Evolutionary conservation across 2,329 filamentous ascomycete genomes (phyloP), one percentile per base, ranked within the genome.

Genomic region (Scedosporium dehoogii): DNA sequence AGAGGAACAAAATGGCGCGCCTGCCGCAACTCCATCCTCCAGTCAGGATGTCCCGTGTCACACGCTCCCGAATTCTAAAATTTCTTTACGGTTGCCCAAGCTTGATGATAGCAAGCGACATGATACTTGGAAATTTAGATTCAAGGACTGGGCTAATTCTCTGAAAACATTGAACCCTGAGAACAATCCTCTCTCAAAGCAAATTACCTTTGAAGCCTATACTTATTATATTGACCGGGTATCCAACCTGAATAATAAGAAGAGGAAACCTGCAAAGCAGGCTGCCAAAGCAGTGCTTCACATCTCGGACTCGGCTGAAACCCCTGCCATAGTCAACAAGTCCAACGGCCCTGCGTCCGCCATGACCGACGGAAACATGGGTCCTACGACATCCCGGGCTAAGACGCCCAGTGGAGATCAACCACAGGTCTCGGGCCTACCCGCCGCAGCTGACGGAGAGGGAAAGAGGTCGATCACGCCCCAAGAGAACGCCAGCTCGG

Each of bases 201-300:
- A 38, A 27, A 58, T 48, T 23, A 27, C 46, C 21, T 16, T 62
- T n/a, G 55, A 62, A 38, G 60, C 60, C 14, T 62, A 48, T 42
- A 33, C n/a, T 41, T 53, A 58, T 33, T 58, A 56, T 41, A 58
- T 62, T 23, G 53, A 58, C 53, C 53, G 60, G 12, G 60, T 58
- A 42, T 58, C 33, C 10, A 14, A 27, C 16, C 44, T 62, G 16
- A 23, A 57, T 27, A 62, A 58, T 42, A 62, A 58, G 27, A 62
- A 58, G 41, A 46, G 41, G 18, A 62, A 21, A 25, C 51, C 60
- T 6, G 60, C 60, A 12, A 62, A 58, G 53, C 41, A 38, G 12
- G 60, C 51, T 16, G 59, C 59, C 18, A 51, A 61, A 55, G 51
- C 51, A 14, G 51, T 55, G 6, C 51, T 55, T 55, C 51, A 55